These are phyloP conservation scores for Colletotrichum tropicicola DNA, from an alignment of 2,329 filamentous ascomycete species.

Conservation along the genomic window DNA sequence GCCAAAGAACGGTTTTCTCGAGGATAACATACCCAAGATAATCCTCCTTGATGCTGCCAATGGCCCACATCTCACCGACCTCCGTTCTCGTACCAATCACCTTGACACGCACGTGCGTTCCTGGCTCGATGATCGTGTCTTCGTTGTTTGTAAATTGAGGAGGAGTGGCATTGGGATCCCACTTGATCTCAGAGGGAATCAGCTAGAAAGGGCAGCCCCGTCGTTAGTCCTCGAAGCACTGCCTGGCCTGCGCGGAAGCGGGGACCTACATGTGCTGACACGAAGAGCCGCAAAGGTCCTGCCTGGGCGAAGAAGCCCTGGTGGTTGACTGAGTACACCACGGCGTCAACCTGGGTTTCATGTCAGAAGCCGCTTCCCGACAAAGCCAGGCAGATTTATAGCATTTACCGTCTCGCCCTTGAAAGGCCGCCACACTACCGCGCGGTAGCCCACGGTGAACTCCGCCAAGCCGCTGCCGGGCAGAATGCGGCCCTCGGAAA, in stretches of 20 bases:
- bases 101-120: slow-evolving; percentile 92
- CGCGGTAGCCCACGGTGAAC: slow-evolving; percentile 94
- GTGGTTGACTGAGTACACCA: slow-evolving; percentile 89
- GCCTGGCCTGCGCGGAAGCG: slow-evolving; percentile 26
- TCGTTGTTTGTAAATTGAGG: slow-evolving; percentile 96
- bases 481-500: slow-evolving; percentile 91
- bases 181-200: slow-evolving; percentile 92
- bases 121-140: slow-evolving; percentile 92
- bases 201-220: slow-evolving; percentile 61
- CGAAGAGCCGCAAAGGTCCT: slow-evolving; percentile 81
- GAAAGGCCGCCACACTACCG: slow-evolving; percentile 97
- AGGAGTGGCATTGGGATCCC: slow-evolving; percentile 95
- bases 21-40: slow-evolving; percentile 67
- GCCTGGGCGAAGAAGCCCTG: slow-evolving; percentile 92
- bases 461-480: slow-evolving; percentile 92
- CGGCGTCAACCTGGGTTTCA: slow-evolving; percentile 80
- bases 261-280: slow-evolving; percentile 79
- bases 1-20: background rate
- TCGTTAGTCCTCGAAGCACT: slow-evolving; percentile 34
- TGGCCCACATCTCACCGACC: slow-evolving; percentile 94
- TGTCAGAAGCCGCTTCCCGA: slow-evolving; percentile 32
- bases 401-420: slow-evolving; percentile 91
- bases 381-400: slow-evolving; percentile 27
- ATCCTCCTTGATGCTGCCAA: slow-evolving; percentile 94
- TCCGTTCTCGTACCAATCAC: slow-evolving; percentile 94